phyloP scores from a whole-genome alignment of 2,329 filamentous ascomycete genomes.

The Monilinia laxa region DNA sequence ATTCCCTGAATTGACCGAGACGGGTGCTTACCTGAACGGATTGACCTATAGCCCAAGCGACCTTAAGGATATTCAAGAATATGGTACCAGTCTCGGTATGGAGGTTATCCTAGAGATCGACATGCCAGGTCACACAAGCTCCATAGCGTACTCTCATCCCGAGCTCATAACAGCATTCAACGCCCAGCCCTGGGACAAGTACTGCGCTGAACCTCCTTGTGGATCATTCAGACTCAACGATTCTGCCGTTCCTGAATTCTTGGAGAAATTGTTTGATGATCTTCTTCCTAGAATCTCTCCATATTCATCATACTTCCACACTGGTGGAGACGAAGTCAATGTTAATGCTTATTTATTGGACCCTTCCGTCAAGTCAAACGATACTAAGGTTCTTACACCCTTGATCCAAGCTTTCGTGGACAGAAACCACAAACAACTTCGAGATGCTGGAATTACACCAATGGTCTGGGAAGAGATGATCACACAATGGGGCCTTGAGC shows the following conservation, averaged over 20 bases:
- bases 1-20: constrained; percentile 67
- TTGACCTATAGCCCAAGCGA: constrained; percentile 67
- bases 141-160: constrained; percentile 64
- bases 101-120: constrained; percentile 76
- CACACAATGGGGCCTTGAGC: constrained; percentile 71
- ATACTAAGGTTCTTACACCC: constrained; percentile 63
- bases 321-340: constrained; percentile 86
- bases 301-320: constrained; percentile 77
- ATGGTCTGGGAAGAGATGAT: constrained; percentile 90
- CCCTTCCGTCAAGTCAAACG: constrained; percentile 66
- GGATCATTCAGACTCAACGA: constrained; percentile 76
- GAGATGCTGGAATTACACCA: constrained; percentile 63
- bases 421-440: constrained; percentile 64
- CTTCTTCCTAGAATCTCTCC: constrained; percentile 69
- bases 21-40: constrained; percentile 69
- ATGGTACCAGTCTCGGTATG: constrained; percentile 67
- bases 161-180: constrained; percentile 68
- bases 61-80: constrained; percentile 65
- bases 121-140: constrained; percentile 75
- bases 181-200: constrained; percentile 55
- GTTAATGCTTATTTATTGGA: constrained; percentile 72
- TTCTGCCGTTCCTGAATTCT: constrained; percentile 65
- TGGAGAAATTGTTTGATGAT: constrained; percentile 72
- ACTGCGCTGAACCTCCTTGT: constrained; percentile 63
- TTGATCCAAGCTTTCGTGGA: constrained; percentile 77